Evolutionary conservation across 305 asterid species (phyloP).

Genomic region (Stenogyne calaminthoides): DNA sequence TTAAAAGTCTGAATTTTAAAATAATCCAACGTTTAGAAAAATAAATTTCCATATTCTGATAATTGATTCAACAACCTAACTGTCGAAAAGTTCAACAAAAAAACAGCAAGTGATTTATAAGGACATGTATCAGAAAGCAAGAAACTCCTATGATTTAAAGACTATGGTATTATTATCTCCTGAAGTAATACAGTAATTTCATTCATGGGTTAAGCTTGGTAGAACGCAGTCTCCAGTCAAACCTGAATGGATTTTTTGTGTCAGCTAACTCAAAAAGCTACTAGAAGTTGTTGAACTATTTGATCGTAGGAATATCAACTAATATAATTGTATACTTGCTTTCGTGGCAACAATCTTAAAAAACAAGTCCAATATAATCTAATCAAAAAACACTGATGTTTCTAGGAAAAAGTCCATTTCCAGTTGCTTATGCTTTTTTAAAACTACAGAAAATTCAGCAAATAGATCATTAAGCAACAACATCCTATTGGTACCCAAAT

Average conservation of each 20-base stretch:
- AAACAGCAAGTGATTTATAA: no score
- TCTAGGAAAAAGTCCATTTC: conserved; percentile 9
- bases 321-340: conserved; percentile 4
- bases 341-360: conserved; percentile 12
- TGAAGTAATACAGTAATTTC: neutral
- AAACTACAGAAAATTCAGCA: no score
- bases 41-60: neutral
- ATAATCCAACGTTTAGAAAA: conserved; percentile 11
- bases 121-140: neutral
- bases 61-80: conserved; percentile 15
- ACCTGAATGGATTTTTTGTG: neutral
- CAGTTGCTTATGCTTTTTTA: no score
- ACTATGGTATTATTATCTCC: neutral
- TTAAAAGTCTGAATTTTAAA: neutral
- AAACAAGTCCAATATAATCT: conserved; percentile 4
- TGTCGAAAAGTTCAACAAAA: conserved; percentile 2
- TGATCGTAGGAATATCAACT: neutral
- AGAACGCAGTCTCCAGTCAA: neutral
- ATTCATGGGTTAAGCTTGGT: neutral
- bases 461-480: no score
- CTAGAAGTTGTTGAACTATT: neutral
- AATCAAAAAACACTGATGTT: neutral
- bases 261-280: neutral
- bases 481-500: no score
- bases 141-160: conserved; percentile 1